Base-by-base conservation (phyloP, 345 rosid genomes). In the Salix suchowensis region DNA sequence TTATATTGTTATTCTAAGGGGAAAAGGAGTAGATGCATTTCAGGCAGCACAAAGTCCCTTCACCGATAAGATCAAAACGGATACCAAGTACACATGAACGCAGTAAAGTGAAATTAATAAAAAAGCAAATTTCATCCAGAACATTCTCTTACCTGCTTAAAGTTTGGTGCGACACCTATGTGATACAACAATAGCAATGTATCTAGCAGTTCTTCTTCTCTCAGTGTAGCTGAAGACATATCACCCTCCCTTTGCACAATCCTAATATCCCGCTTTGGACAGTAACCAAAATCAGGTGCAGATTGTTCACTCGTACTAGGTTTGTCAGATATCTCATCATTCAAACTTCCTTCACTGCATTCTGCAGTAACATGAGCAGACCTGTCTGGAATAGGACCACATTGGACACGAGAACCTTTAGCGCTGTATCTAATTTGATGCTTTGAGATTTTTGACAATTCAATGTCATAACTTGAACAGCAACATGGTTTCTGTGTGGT, bases 191-290 rank as follows among this genome's bases (percentile, higher is more conserved):
- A 76, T 80, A 96, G 74, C 74, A 96, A 74, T 52, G 92, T 84
- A 82, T 96, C 99, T 60, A 96, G 80, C 76, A 96, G 91, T 83
- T 96, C 99, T 86, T 93, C 98, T 86, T 89, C 98, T 73, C 96
- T 85, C 68, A 92, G 86, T 30, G 81, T 87, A 67, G 94, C 92
- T 19, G 98, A 82, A 68, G 92, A 83, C 68, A 84, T 55, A 80
- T 78, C 84, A 76, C 88, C 81, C 75, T 93, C 93, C 72, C 88
- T 88, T 4, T 86, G 81, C 37, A 87, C 75, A 77, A 81, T 86
- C 82, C 91, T 82, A 74, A 79, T 77, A 75, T 87, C 85, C 74
- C 82, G 85, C 71, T 91, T 84, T 7, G 90, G 90, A 70, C 84
- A 83, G 84, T 91, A 96, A 83, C 90, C 88, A 85, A 89, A 93